A percentile compares a stretch with the other conserved stretches of the same genome.
These are phyloP conservation scores for Abrus pulchellus DNA, from an alignment of 306 rosid species.

Conservation along the genomic window DNA sequence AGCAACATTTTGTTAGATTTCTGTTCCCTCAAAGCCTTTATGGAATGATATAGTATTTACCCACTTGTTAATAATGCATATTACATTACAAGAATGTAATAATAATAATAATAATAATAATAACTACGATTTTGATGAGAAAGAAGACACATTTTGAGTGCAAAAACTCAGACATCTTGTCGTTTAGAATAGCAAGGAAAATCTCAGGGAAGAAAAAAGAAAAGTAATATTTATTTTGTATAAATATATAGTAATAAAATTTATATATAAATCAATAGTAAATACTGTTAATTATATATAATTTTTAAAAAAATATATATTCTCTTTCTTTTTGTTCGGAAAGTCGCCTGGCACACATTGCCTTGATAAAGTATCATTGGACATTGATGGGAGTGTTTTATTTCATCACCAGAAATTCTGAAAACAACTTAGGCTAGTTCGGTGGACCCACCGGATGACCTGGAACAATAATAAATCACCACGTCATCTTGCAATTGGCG, in stretches of 20 bases:
- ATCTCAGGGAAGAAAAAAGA: too few species aligned
- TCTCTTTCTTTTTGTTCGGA: too few species aligned
- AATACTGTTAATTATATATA: too few species aligned
- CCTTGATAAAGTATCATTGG: not conserved
- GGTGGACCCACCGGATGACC: not conserved
- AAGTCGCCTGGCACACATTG: too few species aligned
- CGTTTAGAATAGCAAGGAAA: too few species aligned
- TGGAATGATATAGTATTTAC: not conserved
- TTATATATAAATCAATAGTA: too few species aligned
- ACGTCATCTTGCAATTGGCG: not conserved
- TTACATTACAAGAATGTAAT: not conserved
- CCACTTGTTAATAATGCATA: not conserved
- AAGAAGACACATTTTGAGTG: not conserved
- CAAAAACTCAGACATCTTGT: not conserved
- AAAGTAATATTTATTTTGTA: too few species aligned
- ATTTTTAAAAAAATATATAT: too few species aligned
- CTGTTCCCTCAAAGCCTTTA: not conserved
- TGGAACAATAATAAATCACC: not conserved
- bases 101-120: not conserved
- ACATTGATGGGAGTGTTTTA: not conserved
- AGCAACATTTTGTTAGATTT: not conserved
- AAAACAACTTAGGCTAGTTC: conserved; percentile 15
- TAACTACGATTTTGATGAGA: not conserved
- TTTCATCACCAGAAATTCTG: conserved; percentile 35
- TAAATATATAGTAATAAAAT: too few species aligned